Base-by-base conservation (phyloP, 1,284 basidiomycete species). In the Golubevia pallescens region DNA sequence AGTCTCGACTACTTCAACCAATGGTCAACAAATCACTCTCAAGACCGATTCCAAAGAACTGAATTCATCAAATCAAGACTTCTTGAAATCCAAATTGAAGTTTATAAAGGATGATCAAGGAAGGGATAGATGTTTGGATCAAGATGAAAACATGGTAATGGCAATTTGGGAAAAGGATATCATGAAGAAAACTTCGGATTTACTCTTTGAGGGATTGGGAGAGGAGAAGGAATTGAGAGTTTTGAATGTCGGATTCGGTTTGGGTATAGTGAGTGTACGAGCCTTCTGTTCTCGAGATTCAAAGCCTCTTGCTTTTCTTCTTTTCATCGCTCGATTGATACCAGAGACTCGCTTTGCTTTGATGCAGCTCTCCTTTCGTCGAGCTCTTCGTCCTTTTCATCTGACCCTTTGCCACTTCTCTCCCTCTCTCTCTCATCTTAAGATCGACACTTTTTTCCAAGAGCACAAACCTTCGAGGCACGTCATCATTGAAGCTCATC, bases 181-280 rank as follows among this genome's bases (percentile, higher is more conserved):
- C 60, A 85, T 85, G 82, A 57, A 62, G 16, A 67, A 63, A 10
- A 75, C 80, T 0, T 73, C 82, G 21, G 32, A 24, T 0, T 67
- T 78, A 1, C 65, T 84, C 4, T 83, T 79, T 60, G 57, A 65
- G 19, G 75, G 69, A n/a, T n/a, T n/a, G n/a, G n/a, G n/a, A n/a
- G n/a, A 78, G 23, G 77, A 75, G 1, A 70, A 81, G 14, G 89
- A 89, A 3, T 88, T 95, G 59, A 90, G 89, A 57, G 88, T 97
- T 0, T 87, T 99, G 62, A 99, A 98, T 78, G 88, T 98, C 38
- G 96, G 97, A 3, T 98, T 96, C 80, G 96, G 96, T 10, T 88
- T 99, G 8, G 96, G 96, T 13, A 95, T 98, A 66, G 94, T 95
- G 73, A 75, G 92, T 88, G 23, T n/a, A 53, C 51, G 16, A 16